Base-by-base conservation (phyloP, 805 yeast genomes). In the Hanseniaspora occidentalis region DNA sequence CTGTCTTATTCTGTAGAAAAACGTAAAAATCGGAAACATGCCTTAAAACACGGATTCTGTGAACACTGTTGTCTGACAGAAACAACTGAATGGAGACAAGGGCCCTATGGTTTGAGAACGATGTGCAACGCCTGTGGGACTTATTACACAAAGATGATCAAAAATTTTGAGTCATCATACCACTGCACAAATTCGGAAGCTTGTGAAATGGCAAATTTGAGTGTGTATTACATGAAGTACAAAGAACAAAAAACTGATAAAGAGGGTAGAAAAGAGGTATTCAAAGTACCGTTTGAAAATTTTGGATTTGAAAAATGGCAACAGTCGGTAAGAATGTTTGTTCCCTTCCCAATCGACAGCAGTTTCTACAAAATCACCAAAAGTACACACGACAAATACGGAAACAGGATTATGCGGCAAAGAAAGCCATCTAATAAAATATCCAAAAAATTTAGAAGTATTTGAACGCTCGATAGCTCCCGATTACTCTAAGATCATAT, bases 21-120 rank as follows among this genome's bases (percentile, higher is more conserved):
- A 13, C 18, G 4, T 4, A 16, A 29, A 13, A 29, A 29, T 16
- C 33, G 16, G 16, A 29, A 29, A 9, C 16, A 29, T 29, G 33
- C 18, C n/a, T 20, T 50, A 50, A 35, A 40, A 5, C 13, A 29
- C 10, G 33, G 33, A 16, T 14, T n/a, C 16, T 67, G 73, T 48
- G 65, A 63, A 33, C 67, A 71, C 43, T 77, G 83, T 50, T 68
- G 66, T n/a, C 64, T 69, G 4, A 58, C 53, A 6, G 73, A 71
- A 36, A 80, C 94, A 0, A 92, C 92, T 0, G 92, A 83, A 56
- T 83, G 94, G 94, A 62, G 94, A 41, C 69, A 79, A 36, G 92
- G 92, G 0, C 92, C 94, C 1, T 71, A 71, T 40, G 94, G 92
- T 2, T 73, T 75, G 11, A 64, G 85, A 31, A 79, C 86, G 1